Evolutionary conservation across 2,329 filamentous ascomycete genomes (phyloP), one percentile per base, ranked within the genome.

Genomic region (Ceratocystis variospora): DNA sequence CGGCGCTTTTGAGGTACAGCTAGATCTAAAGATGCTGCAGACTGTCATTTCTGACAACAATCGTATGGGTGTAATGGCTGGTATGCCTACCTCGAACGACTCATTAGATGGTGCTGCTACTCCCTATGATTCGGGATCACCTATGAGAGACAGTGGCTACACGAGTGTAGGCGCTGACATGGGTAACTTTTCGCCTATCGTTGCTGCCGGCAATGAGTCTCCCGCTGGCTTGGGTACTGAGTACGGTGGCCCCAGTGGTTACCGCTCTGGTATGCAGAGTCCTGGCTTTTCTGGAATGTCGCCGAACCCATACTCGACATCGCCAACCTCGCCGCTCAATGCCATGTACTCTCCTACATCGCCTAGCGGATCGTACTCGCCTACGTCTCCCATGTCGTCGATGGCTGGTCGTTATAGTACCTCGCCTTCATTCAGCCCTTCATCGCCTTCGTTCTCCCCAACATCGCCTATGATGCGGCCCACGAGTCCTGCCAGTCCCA

Each of bases 21-120:
- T 99, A 70, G 95, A 99, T 74, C 91, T 91, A 70, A 89, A 89
- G 77, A 96, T 99, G 90, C 84, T 97, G 55, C 90, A 95, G 75
- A 96, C 92, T 19, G 90, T 96, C 72, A 91, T 96, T 68, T 91
- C 90, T 62, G 92, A 96, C 76, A 96, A 96, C 75, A 89, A 89
- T 55, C 86, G 89, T 74, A 90, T 87, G 79, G 89, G 87, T 72
- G 83, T 92, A 61, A 90, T 90, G 83, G 85, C 87, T 66, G 88
- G 87, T 64, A 87, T 93, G 76, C 86, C 87, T 15, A 81, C 87
- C 70, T 92, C 91, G 78, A 87, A 86, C 67, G 82, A 83, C 67
- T 85, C 87, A 68, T 81, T 87, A 61, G 88, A 89, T 68, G 94
- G 94, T 71, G 90, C 90, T 65, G 90, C 91, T 53, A 99, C 94